Evolutionary conservation across 1,284 basidiomycete species (phyloP).

Genomic region (Schizopora paradoxa): DNA sequence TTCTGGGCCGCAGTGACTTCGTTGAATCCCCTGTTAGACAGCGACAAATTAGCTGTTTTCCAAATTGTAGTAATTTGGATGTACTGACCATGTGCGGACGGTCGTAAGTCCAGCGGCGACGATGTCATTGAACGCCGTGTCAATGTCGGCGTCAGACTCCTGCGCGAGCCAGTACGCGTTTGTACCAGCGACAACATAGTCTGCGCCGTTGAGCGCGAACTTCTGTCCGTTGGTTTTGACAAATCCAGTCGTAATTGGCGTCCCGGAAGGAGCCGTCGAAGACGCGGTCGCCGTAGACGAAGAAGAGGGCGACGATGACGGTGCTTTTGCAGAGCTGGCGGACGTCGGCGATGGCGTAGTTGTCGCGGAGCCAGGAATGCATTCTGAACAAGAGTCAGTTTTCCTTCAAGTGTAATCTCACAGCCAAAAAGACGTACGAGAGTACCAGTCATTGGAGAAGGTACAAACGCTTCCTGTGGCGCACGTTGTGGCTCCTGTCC

Average conservation of each 20-base stretch:
- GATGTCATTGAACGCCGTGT: conserved; percentile 45
- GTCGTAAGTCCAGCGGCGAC: conserved; percentile 47
- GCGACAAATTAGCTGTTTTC: neutral
- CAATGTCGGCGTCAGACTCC: conserved; percentile 36
- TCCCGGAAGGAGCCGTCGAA: conserved; percentile 22
- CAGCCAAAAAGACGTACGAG: conserved; percentile 14
- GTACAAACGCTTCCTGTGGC: conserved; percentile 25
- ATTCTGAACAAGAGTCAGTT: conserved; percentile 20
- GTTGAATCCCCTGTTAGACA: conserved; percentile 51
- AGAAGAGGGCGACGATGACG: conserved; percentile 17
- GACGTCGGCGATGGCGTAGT: neutral
- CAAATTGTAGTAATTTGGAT: neutral
- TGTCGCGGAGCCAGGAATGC: conserved; percentile 26
- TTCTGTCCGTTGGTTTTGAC: conserved; percentile 44
- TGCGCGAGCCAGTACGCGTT: conserved; percentile 51
- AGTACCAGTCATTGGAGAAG: conserved; percentile 30
- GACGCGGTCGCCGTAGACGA: conserved; percentile 24
- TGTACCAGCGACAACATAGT: conserved; percentile 43
- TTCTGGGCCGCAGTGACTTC: conserved; percentile 47
- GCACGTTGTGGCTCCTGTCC: conserved; percentile 27
- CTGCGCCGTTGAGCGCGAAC: conserved; percentile 44
- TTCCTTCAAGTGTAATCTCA: neutral
- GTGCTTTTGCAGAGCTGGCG: conserved; percentile 10
- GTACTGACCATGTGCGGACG: conserved; percentile 49
- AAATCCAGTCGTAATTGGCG: conserved; percentile 35